Conservation (phyloP, 306 rosid species). For the Cucurbita pepo region DNA sequence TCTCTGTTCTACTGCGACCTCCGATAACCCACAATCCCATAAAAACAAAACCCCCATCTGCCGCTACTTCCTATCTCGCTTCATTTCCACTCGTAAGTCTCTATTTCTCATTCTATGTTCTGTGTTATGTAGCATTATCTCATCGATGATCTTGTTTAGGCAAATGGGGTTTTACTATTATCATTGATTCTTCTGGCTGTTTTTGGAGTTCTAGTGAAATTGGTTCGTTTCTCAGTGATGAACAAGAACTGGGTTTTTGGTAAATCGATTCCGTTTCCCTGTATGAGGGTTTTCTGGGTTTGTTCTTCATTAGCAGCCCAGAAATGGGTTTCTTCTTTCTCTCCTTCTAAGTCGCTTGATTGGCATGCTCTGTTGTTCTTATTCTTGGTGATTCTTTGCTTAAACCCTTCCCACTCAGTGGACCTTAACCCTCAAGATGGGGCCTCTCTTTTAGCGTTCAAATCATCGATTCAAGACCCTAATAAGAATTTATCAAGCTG, state of each 20-base stretch:
- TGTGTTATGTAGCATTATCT: neutral
- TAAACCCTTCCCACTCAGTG: constrained; percentile 26
- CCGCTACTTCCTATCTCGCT: neutral
- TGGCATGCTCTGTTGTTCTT: constrained; percentile 20
- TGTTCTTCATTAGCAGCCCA: constrained; percentile 19
- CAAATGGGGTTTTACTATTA: constrained; percentile 6
- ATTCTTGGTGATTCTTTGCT: constrained; percentile 20
- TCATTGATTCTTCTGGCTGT: constrained; percentile 7
- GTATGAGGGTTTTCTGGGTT: constrained; percentile 7
- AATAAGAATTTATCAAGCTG: constrained; percentile 51
- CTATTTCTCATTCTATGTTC: neutral
- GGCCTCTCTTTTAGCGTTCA: constrained; percentile 38
- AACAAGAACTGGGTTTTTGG: constrained; percentile 9
- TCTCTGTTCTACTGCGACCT: neutral
- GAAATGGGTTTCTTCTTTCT: constrained; percentile 15
- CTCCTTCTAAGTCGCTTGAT: neutral
- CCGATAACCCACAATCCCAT: neutral
- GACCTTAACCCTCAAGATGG: constrained; percentile 53
- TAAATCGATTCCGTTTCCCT: neutral
- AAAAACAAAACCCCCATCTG: neutral
- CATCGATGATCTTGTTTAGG: neutral
- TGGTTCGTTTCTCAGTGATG: constrained; percentile 6
- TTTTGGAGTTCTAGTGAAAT: constrained; percentile 10
- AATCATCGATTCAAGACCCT: constrained; percentile 45
- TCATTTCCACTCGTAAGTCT: constrained; percentile 13